phyloP scores from a whole-genome alignment of 2,329 filamentous ascomycete genomes.

The Fusarium udum region DNA sequence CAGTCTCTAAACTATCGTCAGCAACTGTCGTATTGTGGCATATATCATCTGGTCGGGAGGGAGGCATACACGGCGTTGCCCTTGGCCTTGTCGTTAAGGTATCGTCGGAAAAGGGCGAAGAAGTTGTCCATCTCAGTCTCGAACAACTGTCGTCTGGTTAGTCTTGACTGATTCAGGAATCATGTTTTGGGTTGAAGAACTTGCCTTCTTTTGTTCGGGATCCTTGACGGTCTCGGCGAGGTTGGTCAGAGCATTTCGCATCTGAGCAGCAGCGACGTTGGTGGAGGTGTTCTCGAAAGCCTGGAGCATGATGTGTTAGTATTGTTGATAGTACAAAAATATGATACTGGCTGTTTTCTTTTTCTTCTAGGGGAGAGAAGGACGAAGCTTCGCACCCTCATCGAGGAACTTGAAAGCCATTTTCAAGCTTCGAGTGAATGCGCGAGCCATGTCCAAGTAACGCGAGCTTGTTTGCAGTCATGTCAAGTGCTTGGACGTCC shows the following conservation, averaged over 20 bases:
- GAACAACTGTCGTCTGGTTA: constrained; percentile 71
- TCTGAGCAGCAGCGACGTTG: constrained; percentile 96
- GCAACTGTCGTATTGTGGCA: constrained; percentile 1
- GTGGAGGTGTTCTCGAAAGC: constrained; percentile 99
- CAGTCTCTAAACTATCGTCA: constrained; percentile 73
- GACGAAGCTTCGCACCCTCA: neutral
- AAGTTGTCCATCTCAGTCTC: constrained; percentile 99
- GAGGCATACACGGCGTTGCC: constrained; percentile 80
- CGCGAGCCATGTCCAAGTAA: neutral
- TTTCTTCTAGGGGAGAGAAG: neutral
- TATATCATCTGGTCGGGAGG: neutral
- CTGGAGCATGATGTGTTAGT: constrained; percentile 59
- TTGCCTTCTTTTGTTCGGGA: constrained; percentile 82
- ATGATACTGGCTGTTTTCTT: neutral
- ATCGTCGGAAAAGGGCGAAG: constrained; percentile 97
- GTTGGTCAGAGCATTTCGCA: constrained; percentile 96
- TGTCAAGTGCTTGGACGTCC: neutral
- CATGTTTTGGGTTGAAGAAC: constrained; percentile 30
- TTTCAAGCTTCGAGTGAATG: neutral
- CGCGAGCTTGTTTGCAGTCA: neutral
- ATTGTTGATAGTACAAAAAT: neutral
- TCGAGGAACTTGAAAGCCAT: neutral
- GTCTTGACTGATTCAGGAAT: neutral
- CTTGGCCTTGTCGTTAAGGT: constrained; percentile 99
- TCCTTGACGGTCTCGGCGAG: constrained; percentile 91